Evolutionary conservation across 2,329 filamentous ascomycete genomes (phyloP), one percentile per base, ranked within the genome.

Genomic region (Pestalotiopsis sp.): DNA sequence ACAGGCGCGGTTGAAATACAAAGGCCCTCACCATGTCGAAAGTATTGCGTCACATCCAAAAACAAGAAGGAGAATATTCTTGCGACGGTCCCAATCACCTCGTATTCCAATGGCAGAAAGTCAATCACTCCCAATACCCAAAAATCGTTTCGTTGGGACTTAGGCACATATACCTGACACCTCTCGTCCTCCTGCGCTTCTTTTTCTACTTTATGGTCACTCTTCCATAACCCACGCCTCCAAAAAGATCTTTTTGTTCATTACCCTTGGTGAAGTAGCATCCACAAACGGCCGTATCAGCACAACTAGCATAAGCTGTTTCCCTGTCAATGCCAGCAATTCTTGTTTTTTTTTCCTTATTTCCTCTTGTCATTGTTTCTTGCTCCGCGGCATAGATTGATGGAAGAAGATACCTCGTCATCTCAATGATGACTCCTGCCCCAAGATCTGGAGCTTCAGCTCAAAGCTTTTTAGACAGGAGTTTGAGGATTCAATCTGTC

Each of bases 391-490:
- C 12, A 58, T 58, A 58, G 14, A n/a, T 58, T 58, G 56, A 13
- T 58, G 23, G 23, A 58, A 58, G 56, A 13, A 58, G 56, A 13
- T 58, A 58, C 56, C 11, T n/a, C 56, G n/a, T n/a, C 56, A 58
- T 58, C 56, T 58, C 56, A n/a, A 58, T 58, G 56, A 58, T 20
- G 56, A 58, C 56, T 58, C 56, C 56, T 58, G 56, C 56, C 12
- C 56, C 56, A n/a, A 58, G 56, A 58, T 58, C 56, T n/a, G 14
- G 56, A 58, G 56, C 56, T 58, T 58, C 56, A 23, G 56, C 56
- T n/a, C 56, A 58, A 58, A 58, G 56, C 25, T 58, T 58, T n/a
- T 58, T 58, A n/a, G 56, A 58, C 56, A 58, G 56, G 56, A 58
- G 56, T 58, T 23, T 58, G 56, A 58, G 56, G 56, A 58, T 58